These are phyloP conservation scores for Melanopsichium pennsylvanicum DNA, from an alignment of 1,284 basidiomycete species.

Conservation along the genomic window DNA sequence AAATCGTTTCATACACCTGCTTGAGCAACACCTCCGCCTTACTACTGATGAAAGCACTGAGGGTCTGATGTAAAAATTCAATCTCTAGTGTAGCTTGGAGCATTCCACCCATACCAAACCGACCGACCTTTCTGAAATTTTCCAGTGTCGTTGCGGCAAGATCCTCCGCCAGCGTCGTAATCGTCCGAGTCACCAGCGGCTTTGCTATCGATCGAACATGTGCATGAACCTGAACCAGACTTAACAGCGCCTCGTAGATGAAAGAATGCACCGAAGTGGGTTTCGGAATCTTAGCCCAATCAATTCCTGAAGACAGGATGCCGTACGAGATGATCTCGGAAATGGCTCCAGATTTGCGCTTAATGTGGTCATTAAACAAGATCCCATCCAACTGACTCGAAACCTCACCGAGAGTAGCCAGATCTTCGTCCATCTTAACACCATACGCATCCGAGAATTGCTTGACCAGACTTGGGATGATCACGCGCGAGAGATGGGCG, in stretches of 20 bases:
- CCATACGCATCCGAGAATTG: slow-evolving; percentile 83
- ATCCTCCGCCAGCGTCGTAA: slow-evolving; percentile 82
- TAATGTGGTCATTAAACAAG: slow-evolving; percentile 85
- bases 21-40: slow-evolving; percentile 82
- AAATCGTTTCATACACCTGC: slow-evolving; percentile 92
- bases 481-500: slow-evolving; percentile 74
- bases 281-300: slow-evolving; percentile 89
- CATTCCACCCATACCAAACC: slow-evolving; percentile 98
- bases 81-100: slow-evolving; percentile 97
- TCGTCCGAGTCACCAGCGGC: slow-evolving; percentile 78
- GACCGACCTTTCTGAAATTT: slow-evolving; percentile 83
- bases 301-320: slow-evolving; percentile 79
- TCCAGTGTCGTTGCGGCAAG: slow-evolving; percentile 81
- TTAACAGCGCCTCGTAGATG: slow-evolving; percentile 87
- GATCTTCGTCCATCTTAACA: slow-evolving; percentile 78
- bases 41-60: slow-evolving; percentile 84
- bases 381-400: slow-evolving; percentile 83
- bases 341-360: slow-evolving; percentile 77
- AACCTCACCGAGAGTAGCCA: slow-evolving; percentile 79
- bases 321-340: slow-evolving; percentile 78
- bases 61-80: slow-evolving; percentile 96
- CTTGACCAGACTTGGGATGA: slow-evolving; percentile 81
- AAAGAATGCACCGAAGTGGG: slow-evolving; percentile 88
- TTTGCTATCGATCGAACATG: slow-evolving; percentile 84
- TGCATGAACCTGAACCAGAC: slow-evolving; percentile 89